Conservation (phyloP, 2,329 filamentous ascomycete species). For the Nannizziopsis barbatae region DNA sequence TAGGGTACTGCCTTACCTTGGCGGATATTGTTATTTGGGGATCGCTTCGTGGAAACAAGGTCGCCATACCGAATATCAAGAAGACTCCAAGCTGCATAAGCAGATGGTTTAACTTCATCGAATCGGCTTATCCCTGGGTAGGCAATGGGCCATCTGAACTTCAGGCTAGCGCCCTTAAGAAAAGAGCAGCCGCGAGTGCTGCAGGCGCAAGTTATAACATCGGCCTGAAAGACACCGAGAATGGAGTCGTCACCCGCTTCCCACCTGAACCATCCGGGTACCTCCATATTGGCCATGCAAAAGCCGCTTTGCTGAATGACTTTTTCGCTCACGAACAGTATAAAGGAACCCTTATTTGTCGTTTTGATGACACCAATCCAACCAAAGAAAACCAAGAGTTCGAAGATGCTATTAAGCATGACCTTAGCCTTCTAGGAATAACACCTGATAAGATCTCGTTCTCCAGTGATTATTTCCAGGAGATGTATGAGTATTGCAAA, state of each 20-base stretch:
- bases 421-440: conserved; percentile 82
- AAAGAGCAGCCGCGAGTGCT: conserved; percentile 18
- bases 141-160: conserved; percentile 15
- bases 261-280: conserved; percentile 30
- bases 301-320: conserved; percentile 85
- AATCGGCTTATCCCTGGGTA: conserved; percentile 19
- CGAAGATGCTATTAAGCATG: conserved; percentile 85
- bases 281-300: conserved; percentile 61
- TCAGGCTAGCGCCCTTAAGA: conserved; percentile 15
- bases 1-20: conserved; percentile 17
- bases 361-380: conserved; percentile 96
- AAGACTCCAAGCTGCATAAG: conserved; percentile 10
- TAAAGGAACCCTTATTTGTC: conserved; percentile 77
- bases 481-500: conserved; percentile 76
- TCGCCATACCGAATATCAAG: conserved; percentile 13
- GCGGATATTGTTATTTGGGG: conserved; percentile 19
- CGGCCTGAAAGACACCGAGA: conserved; percentile 22
- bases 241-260: conserved; percentile 27
- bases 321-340: conserved; percentile 94
- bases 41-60: conserved; percentile 18
- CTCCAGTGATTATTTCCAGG: conserved; percentile 91
- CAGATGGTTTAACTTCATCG: conserved; percentile 20
- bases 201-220: conserved; percentile 22
- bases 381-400: conserved; percentile 96
- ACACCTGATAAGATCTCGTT: conserved; percentile 77